phyloP scores from a whole-genome alignment of 2,329 filamentous ascomycete genomes.

The Orbilia javanica region DNA sequence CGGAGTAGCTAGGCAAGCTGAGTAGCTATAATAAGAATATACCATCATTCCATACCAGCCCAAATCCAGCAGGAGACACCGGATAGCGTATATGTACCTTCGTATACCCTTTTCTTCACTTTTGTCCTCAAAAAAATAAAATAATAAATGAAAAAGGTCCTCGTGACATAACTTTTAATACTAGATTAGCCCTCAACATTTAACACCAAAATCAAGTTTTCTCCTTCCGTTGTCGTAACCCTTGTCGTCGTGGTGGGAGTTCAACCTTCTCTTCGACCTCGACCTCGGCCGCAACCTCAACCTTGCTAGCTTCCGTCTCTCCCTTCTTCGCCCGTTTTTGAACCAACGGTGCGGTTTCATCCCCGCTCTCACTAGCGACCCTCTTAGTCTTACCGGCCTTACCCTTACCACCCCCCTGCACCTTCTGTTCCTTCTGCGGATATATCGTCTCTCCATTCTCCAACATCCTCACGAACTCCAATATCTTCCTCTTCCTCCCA shows the following conservation, averaged over 20 bases:
- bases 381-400: slow-evolving; percentile 31
- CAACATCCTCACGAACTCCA: slow-evolving; percentile 66
- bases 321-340: slow-evolving; percentile 41
- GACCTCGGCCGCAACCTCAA: too few species aligned
- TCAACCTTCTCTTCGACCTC: slow-evolving; percentile 13
- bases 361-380: slow-evolving; percentile 5
- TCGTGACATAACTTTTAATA: not conserved
- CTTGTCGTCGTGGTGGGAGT: slow-evolving; percentile 32
- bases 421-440: slow-evolving; percentile 32
- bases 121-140: not conserved
- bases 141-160: not conserved
- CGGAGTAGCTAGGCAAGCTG: not conserved
- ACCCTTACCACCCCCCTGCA: not conserved
- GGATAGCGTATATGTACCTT: not conserved
- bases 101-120: not conserved
- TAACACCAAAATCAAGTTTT: slow-evolving; percentile 31
- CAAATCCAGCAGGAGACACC: not conserved
- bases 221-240: slow-evolving; percentile 33
- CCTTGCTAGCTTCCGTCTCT: slow-evolving; percentile 8
- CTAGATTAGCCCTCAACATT: not conserved
- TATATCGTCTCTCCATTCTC: slow-evolving; percentile 63
- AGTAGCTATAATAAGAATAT: slow-evolving; percentile 16
- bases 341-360: slow-evolving; percentile 14
- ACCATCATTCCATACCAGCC: not conserved
- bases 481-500: slow-evolving; percentile 63